phyloP scores from a whole-genome alignment of 129 eudicot species.

The Chrysanthemum makinoi region DNA sequence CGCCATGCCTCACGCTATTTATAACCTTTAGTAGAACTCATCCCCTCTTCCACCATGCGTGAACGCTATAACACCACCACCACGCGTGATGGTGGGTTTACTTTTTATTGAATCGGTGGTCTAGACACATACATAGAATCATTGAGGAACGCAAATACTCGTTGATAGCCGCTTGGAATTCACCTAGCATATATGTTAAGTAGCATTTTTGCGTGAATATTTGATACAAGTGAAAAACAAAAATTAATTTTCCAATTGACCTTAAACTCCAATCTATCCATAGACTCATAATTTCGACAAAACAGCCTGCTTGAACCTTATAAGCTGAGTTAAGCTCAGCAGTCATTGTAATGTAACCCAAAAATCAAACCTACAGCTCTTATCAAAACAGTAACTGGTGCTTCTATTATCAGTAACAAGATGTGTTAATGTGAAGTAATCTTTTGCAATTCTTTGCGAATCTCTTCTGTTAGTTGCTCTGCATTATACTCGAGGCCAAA shows the following conservation, averaged over 20 bases:
- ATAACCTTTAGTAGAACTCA: no score
- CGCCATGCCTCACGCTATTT: no score
- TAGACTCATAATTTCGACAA: not conserved
- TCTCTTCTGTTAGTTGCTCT: constrained; percentile 61
- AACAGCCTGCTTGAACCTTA: not conserved
- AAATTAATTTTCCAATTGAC: not conserved
- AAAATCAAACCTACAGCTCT: not conserved
- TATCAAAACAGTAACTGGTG: not conserved
- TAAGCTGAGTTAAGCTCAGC: not conserved
- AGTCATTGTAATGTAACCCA: not conserved
- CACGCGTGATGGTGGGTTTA: no score
- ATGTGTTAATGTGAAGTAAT: not conserved
- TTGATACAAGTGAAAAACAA: not conserved
- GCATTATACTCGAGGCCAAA: constrained; percentile 77
- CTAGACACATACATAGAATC: no score
- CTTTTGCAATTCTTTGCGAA: constrained; percentile 53
- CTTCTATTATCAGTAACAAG: not conserved
- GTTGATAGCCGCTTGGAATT: not conserved
- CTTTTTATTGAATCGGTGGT: no score
- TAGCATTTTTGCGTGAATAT: not conserved
- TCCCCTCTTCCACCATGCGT: no score
- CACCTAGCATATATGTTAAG: not conserved
- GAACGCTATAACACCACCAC: no score
- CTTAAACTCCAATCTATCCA: not conserved
- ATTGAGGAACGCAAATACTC: no score